Base-by-base conservation (phyloP, 1,284 basidiomycete species). In the Ceratobasidium sp. region DNA sequence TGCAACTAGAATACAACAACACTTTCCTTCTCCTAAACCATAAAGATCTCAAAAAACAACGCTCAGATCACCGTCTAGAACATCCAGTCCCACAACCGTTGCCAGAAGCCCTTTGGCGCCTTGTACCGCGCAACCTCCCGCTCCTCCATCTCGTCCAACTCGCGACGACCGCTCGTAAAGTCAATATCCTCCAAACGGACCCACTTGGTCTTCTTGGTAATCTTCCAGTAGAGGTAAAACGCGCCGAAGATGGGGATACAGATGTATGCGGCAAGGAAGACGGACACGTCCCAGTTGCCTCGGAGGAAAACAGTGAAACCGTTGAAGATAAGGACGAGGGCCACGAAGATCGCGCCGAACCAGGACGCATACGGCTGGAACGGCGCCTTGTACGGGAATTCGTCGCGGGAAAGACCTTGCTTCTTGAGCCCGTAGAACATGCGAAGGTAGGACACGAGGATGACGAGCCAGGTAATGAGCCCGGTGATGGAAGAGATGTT, bases 401-500 rank as follows among this genome's bases (percentile, higher is more conserved):
- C 74, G 54, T 80, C 78, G 46, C 85, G 80, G 52, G 80, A 77
- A 73, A 84, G 4, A 2, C 82, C 83, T 73, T 87, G 85, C 38
- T 75, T 77, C 77, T 82, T 82, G 74, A 83, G 77, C 41, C 84
- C 86, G 73, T 84, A 81, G 78, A 84, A 83, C 81, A 86, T 55
- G n/a, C 64, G 64, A 8, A 67, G 49, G 50, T 55, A 67, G 18
- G 46, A 61, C 16, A 76, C 59, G 59, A 88, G 86, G 76, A 92
- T 55, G 1, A 55, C 64, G 11, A 54, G 85, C 88, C 89, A 91
- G 26, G 87, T 87, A 61, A 91, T 83, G 69, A 93, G 81, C 21
- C 89, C 89, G 0, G 89, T 89, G 73, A 91, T 88, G 11, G 90
- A 87, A 4, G 88, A 88, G 62, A 92, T 81, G 78, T 90, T 89